Base-by-base conservation (phyloP, 768 basidiomycete species). In the Mycena vitilis region DNA sequence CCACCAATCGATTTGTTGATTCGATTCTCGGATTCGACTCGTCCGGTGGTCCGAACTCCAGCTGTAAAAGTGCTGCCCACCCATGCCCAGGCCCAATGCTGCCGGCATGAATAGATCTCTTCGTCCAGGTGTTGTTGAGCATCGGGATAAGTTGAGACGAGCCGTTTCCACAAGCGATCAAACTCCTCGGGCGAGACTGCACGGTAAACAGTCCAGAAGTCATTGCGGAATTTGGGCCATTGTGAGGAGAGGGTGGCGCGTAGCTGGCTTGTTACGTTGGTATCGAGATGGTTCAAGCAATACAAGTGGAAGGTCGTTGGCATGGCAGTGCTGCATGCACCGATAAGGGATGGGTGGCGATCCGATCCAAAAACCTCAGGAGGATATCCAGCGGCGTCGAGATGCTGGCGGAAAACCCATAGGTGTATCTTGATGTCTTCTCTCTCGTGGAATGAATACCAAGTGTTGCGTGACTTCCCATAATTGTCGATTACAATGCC, bases 121-220 rank as follows among this genome's bases (percentile, higher is more conserved):
- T 71, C 62, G 8, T 75, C 60, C 9, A 81, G 76, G 66, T 81
- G 59, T 9, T 22, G 3, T 20, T 42, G 3, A 0, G 64, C 57
- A 9, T 62, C 13, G 5, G 76, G 75, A 57, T 66, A 78, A 2
- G 36, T 47, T 0, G 58, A 10, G 1, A 59, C 45, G 11, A 78
- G 75, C 9, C 36, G 25, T 10, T 62, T 16, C 75, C 76, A 80
- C 2, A 66, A 49, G 0, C 52, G 48, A 1, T 78, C 75, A 59
- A 80, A 78, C 22, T 78, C 73, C 8, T 75, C 74, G 2, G 80
- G 79, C 16, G 79, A 81, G 10, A 78, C 72, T 4, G 77, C 75
- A 25, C 67, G 66, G 60, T 79, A 80, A 2, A 69, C 67, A 22
- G 6, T 48, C 78, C 79, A 81, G 59, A 81, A 81, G 30, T 73